Evolutionary conservation across 139 green algal genomes (phyloP).

Genomic region (Axilococcus clingmanii): DNA sequence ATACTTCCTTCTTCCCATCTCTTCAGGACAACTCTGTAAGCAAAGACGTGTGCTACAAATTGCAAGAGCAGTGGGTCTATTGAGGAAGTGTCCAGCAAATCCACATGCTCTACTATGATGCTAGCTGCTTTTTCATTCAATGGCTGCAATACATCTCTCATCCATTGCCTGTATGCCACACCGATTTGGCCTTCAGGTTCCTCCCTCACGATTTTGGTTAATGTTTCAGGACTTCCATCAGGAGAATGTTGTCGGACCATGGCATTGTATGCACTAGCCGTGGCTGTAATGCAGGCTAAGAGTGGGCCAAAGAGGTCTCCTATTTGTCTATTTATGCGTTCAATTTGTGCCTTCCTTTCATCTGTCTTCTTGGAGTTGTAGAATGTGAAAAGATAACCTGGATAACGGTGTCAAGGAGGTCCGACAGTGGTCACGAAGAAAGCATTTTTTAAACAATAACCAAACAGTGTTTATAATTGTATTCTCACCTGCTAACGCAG

Average conservation of each 20-base stretch:
- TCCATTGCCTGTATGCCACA: slow-evolving; percentile 68
- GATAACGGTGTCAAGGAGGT: no score
- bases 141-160: slow-evolving; percentile 72
- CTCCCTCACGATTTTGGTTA: slow-evolving; percentile 34
- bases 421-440: no score
- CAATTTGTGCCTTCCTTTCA: slow-evolving; percentile 73
- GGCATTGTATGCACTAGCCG: slow-evolving; percentile 60
- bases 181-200: slow-evolving; percentile 51
- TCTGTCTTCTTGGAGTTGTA: slow-evolving; percentile 67
- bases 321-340: slow-evolving; percentile 77
- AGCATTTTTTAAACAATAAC: no score
- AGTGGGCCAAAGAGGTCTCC: slow-evolving; percentile 68
- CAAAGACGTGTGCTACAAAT: slow-evolving; percentile 66
- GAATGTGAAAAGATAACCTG: slow-evolving; percentile 76
- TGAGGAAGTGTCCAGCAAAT: slow-evolving; percentile 49
- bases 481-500: slow-evolving; percentile 6
- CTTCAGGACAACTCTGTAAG: slow-evolving; percentile 56
- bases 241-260: slow-evolving; percentile 71
- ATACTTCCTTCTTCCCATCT: slow-evolving; percentile 36
- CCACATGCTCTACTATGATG: slow-evolving; percentile 40
- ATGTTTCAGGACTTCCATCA: slow-evolving; percentile 42
- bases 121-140: slow-evolving; percentile 68
- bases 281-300: slow-evolving; percentile 71
- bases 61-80: slow-evolving; percentile 70
- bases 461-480: no score